Conservation (phyloP, 2,329 filamentous ascomycete genomes). For the Sclerotinia sclerotiorum region DNA sequence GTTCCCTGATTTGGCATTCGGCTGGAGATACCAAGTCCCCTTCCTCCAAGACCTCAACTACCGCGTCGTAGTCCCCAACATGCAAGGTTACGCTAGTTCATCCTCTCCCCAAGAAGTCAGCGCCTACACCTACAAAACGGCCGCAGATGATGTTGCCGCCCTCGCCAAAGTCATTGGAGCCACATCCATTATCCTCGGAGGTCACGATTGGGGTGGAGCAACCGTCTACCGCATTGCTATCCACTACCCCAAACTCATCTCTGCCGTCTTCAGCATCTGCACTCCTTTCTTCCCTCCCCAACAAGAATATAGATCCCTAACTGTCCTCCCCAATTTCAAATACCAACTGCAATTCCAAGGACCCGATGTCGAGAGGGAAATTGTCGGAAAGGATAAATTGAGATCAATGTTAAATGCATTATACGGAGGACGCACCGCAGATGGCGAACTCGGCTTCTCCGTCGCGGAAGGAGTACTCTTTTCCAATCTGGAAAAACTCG, state of each 20-base stretch:
- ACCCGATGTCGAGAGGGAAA: constrained; percentile 60
- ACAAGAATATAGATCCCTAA: constrained; percentile 53
- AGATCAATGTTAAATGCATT: constrained; percentile 68
- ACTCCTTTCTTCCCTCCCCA: constrained; percentile 67
- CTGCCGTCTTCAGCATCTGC: constrained; percentile 75
- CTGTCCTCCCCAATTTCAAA: constrained; percentile 63
- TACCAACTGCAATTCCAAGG: constrained; percentile 83
- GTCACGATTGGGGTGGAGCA: constrained; percentile 84
- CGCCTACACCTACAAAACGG: constrained; percentile 70
- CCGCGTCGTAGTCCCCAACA: constrained; percentile 79
- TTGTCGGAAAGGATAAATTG: constrained; percentile 61
- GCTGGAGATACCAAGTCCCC: constrained; percentile 89
- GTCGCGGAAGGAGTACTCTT: constrained; percentile 62
- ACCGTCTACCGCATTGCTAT: constrained; percentile 73
- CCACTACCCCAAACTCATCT: constrained; percentile 71
- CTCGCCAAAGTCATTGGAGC: constrained; percentile 56
- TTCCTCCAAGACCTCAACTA: constrained; percentile 69
- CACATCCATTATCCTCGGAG: constrained; percentile 72
- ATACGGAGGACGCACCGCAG: constrained; percentile 63
- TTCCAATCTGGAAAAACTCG: constrained; percentile 59
- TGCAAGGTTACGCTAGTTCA: constrained; percentile 82
- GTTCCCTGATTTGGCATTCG: constrained; percentile 77
- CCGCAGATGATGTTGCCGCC: constrained; percentile 72
- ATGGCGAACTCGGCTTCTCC: constrained; percentile 58
- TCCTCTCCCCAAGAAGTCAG: constrained; percentile 61